A percentile compares a stretch with the other conserved stretches of the same genome.
These are phyloP conservation scores for Diaporthe citriasiana DNA, from an alignment of 2,329 filamentous ascomycete genomes.

Conservation along the genomic window DNA sequence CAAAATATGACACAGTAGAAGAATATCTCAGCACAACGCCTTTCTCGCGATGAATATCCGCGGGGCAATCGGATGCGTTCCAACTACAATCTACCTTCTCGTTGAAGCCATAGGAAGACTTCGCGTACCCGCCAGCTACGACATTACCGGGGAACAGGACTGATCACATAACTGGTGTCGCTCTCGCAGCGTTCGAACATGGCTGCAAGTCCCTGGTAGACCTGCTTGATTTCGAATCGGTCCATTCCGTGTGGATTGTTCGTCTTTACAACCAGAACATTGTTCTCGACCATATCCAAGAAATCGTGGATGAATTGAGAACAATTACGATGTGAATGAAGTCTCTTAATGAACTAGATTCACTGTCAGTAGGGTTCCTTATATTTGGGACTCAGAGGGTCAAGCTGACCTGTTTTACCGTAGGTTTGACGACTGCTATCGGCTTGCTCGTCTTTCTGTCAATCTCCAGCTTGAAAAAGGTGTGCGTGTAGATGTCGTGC, in stretches of 20 bases:
- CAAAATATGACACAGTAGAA: background rate
- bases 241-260: background rate
- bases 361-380: background rate
- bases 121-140: background rate
- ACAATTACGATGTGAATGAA: background rate
- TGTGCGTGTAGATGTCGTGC: slow-evolving; percentile 12
- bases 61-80: background rate
- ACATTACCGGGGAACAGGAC: background rate
- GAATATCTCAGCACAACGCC: background rate
- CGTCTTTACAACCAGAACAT: slow-evolving; percentile 15
- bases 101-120: background rate
- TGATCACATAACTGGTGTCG: background rate
- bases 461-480: slow-evolving; percentile 7
- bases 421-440: background rate
- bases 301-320: slow-evolving; percentile 22
- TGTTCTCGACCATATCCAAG: background rate
- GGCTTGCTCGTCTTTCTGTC: background rate
- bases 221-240: background rate
- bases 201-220: background rate
- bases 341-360: background rate
- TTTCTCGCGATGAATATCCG: background rate
- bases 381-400: no score
- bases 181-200: background rate
- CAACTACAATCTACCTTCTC: background rate
- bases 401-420: background rate